Conservation (phyloP, 2,329 filamentous ascomycete genomes). For the Alternaria hordeiaustralica region DNA sequence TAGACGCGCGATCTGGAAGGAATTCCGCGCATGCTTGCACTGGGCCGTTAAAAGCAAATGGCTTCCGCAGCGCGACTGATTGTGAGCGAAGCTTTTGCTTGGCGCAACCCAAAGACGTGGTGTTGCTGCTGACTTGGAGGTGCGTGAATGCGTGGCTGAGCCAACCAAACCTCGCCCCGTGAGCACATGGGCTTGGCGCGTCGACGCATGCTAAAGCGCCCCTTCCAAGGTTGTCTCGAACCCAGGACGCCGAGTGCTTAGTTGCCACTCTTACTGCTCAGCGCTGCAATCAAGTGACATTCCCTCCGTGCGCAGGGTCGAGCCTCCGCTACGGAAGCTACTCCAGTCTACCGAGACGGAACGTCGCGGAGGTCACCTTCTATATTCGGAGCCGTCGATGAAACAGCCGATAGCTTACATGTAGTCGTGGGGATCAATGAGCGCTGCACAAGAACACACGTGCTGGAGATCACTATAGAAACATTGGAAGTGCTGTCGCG, state of each 20-base stretch:
- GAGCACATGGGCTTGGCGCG: slow-evolving; percentile 11
- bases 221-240: slow-evolving; percentile 18
- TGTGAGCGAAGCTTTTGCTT: slow-evolving; percentile 21
- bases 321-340: slow-evolving; percentile 10
- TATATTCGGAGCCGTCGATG: slow-evolving; percentile 1
- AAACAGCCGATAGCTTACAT: background rate
- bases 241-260: slow-evolving; percentile 4
- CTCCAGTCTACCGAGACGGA: slow-evolving; percentile 1
- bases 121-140: slow-evolving; percentile 10
- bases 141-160: background rate
- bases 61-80: slow-evolving; percentile 5
- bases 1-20: slow-evolving; percentile 22
- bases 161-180: slow-evolving; percentile 13
- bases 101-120: slow-evolving; percentile 9
- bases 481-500: background rate
- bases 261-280: slow-evolving; percentile 9
- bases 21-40: slow-evolving; percentile 22
- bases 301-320: slow-evolving; percentile 3
- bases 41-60: slow-evolving; percentile 23
- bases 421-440: slow-evolving; percentile 9
- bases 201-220: background rate
- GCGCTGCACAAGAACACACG: slow-evolving; percentile 10
- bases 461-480: background rate
- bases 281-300: slow-evolving; percentile 4
- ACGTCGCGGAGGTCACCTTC: slow-evolving; percentile 20